Base-by-base conservation (phyloP, 352 stramenopile species). In the Globisporangium apiculatum region DNA sequence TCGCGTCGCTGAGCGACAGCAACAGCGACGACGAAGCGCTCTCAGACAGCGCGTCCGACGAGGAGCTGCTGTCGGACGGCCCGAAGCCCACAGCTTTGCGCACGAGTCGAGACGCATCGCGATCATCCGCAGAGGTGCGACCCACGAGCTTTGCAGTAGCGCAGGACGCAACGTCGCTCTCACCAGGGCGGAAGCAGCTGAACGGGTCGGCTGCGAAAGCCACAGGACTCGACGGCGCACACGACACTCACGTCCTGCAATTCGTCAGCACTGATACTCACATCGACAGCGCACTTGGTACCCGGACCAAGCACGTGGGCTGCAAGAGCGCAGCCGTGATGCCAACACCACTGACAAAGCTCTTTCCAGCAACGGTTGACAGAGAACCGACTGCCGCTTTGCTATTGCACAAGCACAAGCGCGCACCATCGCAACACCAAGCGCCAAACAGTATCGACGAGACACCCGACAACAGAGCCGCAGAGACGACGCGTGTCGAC, bases 121-220 rank as follows among this genome's bases (percentile, higher is more conserved):
- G 42, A 11, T 17, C 53, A 14, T 31, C 24, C 24, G 43, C 53
- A 40, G 40, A 3, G 24, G 35, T 51, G 15, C 18, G 42, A 5
- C 42, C 14, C 3, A 35, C 53, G 4, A 17, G 4, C 24, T 31
- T 31, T 37, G 37, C 35, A 37, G 35, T 24, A n/a, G 10, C 36
- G 6, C 51, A 35, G 1, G 12, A 41, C 36, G 40, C 57, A 2
- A n/a, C 17, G 24, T 57, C 51, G 41, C 35, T 57, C 24, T 31
- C 24, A 31, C 1, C 24, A 31, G 24, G 24, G 24, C 24, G 24
- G 24, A 31, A 31, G 24, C 24, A 31, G 24, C 24, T 1, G 24
- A 31, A 31, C 18, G 11, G 6, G n/a, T 57, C 57, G 12, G 49
- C 57, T 15, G 41, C 57, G 5, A 62, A 62, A 17, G 52, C 48